Evolutionary conservation across 371 early-diverging fungal species (phyloP).

Genomic region (Rhizomucor miehei): DNA sequence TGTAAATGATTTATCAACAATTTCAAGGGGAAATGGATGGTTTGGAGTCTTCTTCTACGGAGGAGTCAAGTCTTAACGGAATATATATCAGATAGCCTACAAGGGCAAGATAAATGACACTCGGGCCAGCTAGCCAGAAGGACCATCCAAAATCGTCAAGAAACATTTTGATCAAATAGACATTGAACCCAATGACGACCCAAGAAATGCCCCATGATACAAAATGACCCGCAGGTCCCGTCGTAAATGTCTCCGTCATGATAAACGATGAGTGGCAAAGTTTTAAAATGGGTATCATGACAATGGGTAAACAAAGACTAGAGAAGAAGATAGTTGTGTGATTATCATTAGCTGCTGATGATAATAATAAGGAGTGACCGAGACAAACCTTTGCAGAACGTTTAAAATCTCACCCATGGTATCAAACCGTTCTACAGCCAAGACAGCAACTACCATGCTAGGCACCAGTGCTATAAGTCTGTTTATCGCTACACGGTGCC

Average conservation of each 20-base stretch:
- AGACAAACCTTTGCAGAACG: slow-evolving; percentile 58
- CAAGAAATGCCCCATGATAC: slow-evolving; percentile 40
- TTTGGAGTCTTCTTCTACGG: too few relatives aligned
- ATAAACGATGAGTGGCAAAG: slow-evolving; percentile 43
- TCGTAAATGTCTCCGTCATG: slow-evolving; percentile 43
- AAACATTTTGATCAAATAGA: slow-evolving; percentile 39
- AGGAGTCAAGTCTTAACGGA: slow-evolving; percentile 4
- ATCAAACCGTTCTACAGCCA: slow-evolving; percentile 62
- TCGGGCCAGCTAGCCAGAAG: slow-evolving; percentile 6
- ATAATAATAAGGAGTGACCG: too few relatives aligned
- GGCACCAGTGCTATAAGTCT: slow-evolving; percentile 69
- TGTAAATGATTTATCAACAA: too few relatives aligned
- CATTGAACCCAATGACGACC: slow-evolving; percentile 55
- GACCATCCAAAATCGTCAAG: slow-evolving; percentile 14
- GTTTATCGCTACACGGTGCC: slow-evolving; percentile 69
- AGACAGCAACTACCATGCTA: slow-evolving; percentile 61
- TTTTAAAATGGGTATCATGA: slow-evolving; percentile 67
- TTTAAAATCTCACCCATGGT: slow-evolving; percentile 68
- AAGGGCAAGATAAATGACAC: slow-evolving; percentile 13
- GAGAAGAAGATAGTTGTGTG: neutral
- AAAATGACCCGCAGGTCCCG: neutral
- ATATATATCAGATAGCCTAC: slow-evolving; percentile 16
- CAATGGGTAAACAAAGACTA: slow-evolving; percentile 68
- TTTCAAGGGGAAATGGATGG: too few relatives aligned
- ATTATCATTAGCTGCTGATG: neutral